Conservation (phyloP, 805 yeast species). For the Candida golubevii region DNA sequence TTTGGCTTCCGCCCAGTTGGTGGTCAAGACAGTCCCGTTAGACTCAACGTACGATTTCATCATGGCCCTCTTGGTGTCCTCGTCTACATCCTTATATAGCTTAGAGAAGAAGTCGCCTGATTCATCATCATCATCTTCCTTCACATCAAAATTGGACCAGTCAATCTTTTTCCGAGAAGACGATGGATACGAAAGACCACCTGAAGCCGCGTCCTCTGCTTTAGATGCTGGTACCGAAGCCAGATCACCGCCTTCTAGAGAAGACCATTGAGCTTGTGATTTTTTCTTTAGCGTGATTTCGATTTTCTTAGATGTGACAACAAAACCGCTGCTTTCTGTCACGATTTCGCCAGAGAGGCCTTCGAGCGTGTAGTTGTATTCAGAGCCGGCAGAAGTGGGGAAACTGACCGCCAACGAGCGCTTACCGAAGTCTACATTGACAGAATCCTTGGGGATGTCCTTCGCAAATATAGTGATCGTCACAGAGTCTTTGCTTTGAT, state of each 20-base stretch:
- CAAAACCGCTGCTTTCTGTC: conserved; percentile 40
- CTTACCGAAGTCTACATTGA: conserved; percentile 36
- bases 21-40: conserved; percentile 88
- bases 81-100: conserved; percentile 75
- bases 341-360: conserved; percentile 52
- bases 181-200: conserved; percentile 47
- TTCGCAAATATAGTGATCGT: conserved; percentile 71
- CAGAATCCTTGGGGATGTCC: conserved; percentile 49
- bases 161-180: conserved; percentile 60
- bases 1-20: conserved; percentile 88
- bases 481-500: conserved; percentile 56
- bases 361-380: conserved; percentile 54
- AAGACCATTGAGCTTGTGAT: conserved; percentile 47
- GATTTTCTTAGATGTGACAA: conserved; percentile 66
- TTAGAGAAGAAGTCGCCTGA: conserved; percentile 63
- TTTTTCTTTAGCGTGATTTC: conserved; percentile 61
- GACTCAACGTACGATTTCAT: conserved; percentile 93
- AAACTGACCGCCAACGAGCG: conserved; percentile 41
- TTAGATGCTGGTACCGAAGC: conserved; percentile 5
- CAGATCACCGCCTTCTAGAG: conserved; percentile 36
- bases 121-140: conserved; percentile 41
- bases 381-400: conserved; percentile 46
- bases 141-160: conserved; percentile 58
- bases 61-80: conserved; percentile 89
- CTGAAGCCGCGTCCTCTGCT: neutral